These are phyloP conservation scores for Entomortierella parvispora DNA, from an alignment of 192 early-diverging fungal genomes.

Conservation along the genomic window DNA sequence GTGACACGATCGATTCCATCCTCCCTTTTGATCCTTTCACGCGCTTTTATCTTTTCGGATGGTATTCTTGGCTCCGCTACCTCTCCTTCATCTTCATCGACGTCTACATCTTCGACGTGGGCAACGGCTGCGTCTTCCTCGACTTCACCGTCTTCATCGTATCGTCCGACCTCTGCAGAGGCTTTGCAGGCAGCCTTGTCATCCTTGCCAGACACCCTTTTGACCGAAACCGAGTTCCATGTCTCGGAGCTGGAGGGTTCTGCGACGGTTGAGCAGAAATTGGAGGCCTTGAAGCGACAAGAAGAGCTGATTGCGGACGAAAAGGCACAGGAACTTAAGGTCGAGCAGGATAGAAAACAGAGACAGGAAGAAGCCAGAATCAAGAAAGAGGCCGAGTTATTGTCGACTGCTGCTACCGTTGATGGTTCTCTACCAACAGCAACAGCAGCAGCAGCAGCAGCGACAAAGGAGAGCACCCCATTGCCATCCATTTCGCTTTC, in stretches of 20 bases:
- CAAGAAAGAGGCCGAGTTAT: neutral
- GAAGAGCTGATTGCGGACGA: conserved; percentile 95
- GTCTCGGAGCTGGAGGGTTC: conserved; percentile 86
- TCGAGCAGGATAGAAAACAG: too few relatives aligned
- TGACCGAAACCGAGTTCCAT: conserved; percentile 61
- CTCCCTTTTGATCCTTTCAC: conserved; percentile 84
- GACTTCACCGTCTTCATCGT: too few relatives aligned
- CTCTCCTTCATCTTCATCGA: neutral
- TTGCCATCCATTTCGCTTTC: neutral
- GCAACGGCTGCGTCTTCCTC: too few relatives aligned
- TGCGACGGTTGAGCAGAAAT: conserved; percentile 89
- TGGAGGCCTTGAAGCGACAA: conserved; percentile 90
- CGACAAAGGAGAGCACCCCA: neutral
- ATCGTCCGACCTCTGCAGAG: conserved; percentile 60
- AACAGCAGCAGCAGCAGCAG: too few relatives aligned
- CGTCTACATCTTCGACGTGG: too few relatives aligned
- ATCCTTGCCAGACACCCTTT: conserved; percentile 87
- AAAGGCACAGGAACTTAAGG: conserved; percentile 70
- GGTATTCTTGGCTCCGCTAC: conserved; percentile 1
- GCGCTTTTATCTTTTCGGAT: conserved; percentile 79
- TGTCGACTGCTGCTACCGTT: too few relatives aligned
- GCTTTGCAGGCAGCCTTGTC: conserved; percentile 90
- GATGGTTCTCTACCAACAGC: too few relatives aligned
- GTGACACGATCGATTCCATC: conserved; percentile 89
- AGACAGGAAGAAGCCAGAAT: neutral